These are phyloP conservation scores for Ophiobolus disseminans DNA, from an alignment of 2,329 filamentous ascomycete species.

Conservation along the genomic window DNA sequence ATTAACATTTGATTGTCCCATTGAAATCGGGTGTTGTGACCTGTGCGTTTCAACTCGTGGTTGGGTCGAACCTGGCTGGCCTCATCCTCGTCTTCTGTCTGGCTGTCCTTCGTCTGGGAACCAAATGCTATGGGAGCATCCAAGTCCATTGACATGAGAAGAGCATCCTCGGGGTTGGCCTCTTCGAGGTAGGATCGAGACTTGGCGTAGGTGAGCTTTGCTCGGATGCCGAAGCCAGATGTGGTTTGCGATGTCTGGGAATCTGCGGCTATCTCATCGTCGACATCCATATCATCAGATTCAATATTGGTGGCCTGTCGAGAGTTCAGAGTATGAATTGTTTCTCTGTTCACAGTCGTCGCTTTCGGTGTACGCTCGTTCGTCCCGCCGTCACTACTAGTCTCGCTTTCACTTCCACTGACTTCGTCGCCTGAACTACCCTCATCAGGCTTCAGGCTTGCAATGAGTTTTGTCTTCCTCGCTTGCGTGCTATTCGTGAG, in stretches of 20 bases:
- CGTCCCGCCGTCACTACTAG: slow-evolving; percentile 11
- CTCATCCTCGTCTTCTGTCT: slow-evolving; percentile 55
- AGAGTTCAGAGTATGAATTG: too few relatives aligned
- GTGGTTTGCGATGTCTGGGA: slow-evolving; percentile 38
- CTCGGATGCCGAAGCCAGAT: slow-evolving; percentile 30
- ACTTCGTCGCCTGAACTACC: slow-evolving; percentile 34
- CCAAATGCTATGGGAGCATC: slow-evolving; percentile 30
- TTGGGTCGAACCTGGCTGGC: slow-evolving; percentile 61
- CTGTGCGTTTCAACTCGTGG: slow-evolving; percentile 67
- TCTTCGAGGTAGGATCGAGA: slow-evolving; percentile 67
- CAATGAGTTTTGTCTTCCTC: slow-evolving; percentile 40
- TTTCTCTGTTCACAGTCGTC: background rate
- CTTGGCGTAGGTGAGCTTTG: slow-evolving; percentile 65
- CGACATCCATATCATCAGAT: slow-evolving; percentile 29
- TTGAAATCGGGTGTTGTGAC: slow-evolving; percentile 63
- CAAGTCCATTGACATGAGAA: slow-evolving; percentile 45
- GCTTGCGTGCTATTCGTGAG: slow-evolving; percentile 32
- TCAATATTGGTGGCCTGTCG: background rate
- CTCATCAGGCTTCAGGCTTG: slow-evolving; percentile 37
- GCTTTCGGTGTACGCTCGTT: background rate
- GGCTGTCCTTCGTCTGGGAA: slow-evolving; percentile 23
- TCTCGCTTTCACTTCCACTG: slow-evolving; percentile 34
- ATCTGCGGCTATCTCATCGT: slow-evolving; percentile 20
- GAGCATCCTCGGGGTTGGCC: slow-evolving; percentile 51
- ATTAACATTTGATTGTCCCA: slow-evolving; percentile 63